Base-by-base conservation (phyloP, 2,329 filamentous ascomycete species). In the Talaromyces islandicus region DNA sequence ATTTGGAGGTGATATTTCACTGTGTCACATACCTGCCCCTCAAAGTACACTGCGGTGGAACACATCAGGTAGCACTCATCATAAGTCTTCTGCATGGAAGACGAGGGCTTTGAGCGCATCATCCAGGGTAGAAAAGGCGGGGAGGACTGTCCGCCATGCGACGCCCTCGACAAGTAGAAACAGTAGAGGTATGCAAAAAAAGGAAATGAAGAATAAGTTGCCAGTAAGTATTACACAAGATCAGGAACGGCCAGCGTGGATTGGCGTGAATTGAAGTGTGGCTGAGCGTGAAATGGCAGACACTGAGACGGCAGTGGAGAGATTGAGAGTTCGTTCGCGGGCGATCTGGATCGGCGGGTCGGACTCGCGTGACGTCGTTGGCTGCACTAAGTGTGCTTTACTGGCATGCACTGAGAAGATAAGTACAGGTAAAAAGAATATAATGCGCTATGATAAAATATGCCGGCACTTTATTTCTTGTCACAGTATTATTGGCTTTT, bases 1-100 rank as follows among this genome's bases (percentile, higher is more conserved):
- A 17, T 5, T 35, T n/a, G n/a, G n/a, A n/a, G 5, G 4, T 35
- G 17, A 35, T 35, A 17, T 2, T 35, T 5, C 12, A 17, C 5
- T 10, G 14, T 24, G 12, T 21, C 19, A 71, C 73, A 30, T 77
- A 95, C 92, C 85, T 95, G 89, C 73, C 88, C 86, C 78, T 99
- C 94, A 75, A 96, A 97, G 78, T 96, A 97, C 57, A 96, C 90
- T 43, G 93, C 93, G 1, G 92, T 97, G 14, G 92, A 97, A 77
- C 92, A 97, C 71, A 89, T 92, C 68, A 97, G 79, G 77, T 96
- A 97, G 75, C 90, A 92, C 75, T 97, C 92, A 79, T 97, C 93
- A 78, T 97, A 97, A 59, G 92, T 96, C 83, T 96, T 97, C 79
- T 97, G 93, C 75, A 97, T 86, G 64, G 87, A 86, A 75, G 89